phyloP scores from a whole-genome alignment of 306 rosid genomes.

The Quercus alba region DNA sequence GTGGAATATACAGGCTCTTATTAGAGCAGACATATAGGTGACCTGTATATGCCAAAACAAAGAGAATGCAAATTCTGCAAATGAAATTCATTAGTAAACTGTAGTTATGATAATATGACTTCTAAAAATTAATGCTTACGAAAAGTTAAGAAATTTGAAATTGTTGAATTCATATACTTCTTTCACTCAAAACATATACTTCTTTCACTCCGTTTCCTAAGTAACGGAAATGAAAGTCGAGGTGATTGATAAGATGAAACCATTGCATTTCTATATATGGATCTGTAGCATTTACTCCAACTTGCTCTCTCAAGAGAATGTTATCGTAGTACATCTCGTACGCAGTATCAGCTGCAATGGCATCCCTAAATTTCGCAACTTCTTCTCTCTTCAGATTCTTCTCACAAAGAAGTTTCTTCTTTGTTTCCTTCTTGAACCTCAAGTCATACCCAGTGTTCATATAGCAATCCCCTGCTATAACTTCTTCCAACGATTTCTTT shows the following conservation, averaged over 20 bases:
- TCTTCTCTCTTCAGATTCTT: conserved; percentile 9
- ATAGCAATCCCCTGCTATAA: conserved; percentile 16
- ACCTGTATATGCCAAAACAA: background rate
- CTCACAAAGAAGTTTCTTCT: background rate
- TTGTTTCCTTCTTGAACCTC: background rate
- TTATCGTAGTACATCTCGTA: conserved; percentile 13
- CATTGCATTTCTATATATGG: too few relatives aligned
- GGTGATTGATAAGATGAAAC: conserved; percentile 6
- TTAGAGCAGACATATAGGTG: background rate
- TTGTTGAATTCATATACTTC: too few relatives aligned
- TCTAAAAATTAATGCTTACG: too few relatives aligned
- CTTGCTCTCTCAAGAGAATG: background rate
- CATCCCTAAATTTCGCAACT: background rate
- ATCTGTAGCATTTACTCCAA: background rate
- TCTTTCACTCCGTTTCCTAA: background rate
- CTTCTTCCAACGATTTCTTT: conserved; percentile 3
- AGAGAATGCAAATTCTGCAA: background rate
- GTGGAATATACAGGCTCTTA: background rate
- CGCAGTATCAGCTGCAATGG: background rate
- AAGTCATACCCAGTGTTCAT: conserved; percentile 21
- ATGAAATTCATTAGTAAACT: background rate
- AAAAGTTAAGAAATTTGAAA: too few relatives aligned
- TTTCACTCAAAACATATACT: background rate
- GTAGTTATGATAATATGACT: background rate
- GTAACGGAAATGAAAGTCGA: conserved; percentile 1